Evolutionary conservation across 1,284 basidiomycete genomes (phyloP).

Genomic region (Entoloma clypeatum): DNA sequence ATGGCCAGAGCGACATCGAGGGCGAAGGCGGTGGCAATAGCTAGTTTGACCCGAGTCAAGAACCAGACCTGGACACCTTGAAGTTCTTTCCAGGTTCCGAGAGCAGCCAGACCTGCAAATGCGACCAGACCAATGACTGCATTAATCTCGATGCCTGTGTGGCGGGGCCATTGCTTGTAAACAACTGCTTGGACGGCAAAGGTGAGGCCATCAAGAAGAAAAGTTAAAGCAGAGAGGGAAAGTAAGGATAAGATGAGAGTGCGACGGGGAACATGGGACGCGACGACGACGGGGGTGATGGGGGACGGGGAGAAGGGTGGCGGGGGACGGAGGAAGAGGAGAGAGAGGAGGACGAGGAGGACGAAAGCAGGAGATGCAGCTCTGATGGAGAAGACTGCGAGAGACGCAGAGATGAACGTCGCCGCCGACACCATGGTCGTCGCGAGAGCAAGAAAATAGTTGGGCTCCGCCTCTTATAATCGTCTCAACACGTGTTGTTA

Average conservation of each 20-base stretch:
- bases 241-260: conserved; percentile 66
- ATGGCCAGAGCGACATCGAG: conserved; percentile 59
- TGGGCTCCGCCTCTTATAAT: conserved; percentile 20
- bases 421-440: conserved; percentile 14
- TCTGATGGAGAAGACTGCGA: conserved; percentile 40
- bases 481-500: conserved; percentile 22
- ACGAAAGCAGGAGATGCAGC: conserved; percentile 62
- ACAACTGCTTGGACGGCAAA: conserved; percentile 64
- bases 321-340: conserved; percentile 48
- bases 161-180: conserved; percentile 57
- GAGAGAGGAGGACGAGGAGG: conserved; percentile 54
- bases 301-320: conserved; percentile 51
- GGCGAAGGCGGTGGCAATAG: conserved; percentile 47
- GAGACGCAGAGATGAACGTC: conserved; percentile 27
- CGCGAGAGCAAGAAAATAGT: conserved; percentile 12
- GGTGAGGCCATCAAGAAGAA: conserved; percentile 80
- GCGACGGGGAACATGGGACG: conserved; percentile 65
- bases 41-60: conserved; percentile 51
- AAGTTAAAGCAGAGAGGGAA: conserved; percentile 71
- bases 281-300: conserved; percentile 73
- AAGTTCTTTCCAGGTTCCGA: conserved; percentile 75
- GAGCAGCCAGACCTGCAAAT: conserved; percentile 63
- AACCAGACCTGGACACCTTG: conserved; percentile 70
- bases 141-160: conserved; percentile 66
- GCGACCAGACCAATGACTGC: conserved; percentile 63